Conservation (phyloP, 257 asterid species). For the Pogostemon cablin region DNA sequence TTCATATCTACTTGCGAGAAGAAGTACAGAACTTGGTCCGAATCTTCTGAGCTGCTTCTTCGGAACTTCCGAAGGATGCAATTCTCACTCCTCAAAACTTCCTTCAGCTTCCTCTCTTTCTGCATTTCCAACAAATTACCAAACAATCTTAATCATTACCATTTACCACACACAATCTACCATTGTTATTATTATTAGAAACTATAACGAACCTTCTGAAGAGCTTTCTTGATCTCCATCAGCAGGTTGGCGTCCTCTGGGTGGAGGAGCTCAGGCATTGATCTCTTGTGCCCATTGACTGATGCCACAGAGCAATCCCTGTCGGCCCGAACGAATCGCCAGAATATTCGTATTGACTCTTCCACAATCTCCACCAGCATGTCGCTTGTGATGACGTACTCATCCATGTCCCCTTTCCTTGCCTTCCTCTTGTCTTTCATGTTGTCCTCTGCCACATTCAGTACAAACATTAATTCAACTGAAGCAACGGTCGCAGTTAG, state of each 20-base stretch:
- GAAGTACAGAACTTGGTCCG: slow-evolving; percentile 71
- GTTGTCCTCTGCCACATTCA: slow-evolving; percentile 60
- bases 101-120: slow-evolving; percentile 86
- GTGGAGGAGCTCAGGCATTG: slow-evolving; percentile 44
- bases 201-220: slow-evolving; percentile 61
- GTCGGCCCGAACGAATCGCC: slow-evolving; percentile 84
- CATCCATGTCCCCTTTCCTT: slow-evolving; percentile 43
- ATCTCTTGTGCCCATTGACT: slow-evolving; percentile 43
- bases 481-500: too few relatives aligned
- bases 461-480: neutral
- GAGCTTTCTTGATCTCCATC: slow-evolving; percentile 51
- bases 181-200: neutral
- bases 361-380: slow-evolving; percentile 82
- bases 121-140: slow-evolving; percentile 38
- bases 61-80: slow-evolving; percentile 68
- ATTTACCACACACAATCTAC: neutral
- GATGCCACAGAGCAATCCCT: slow-evolving; percentile 52
- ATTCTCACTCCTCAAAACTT: slow-evolving; percentile 66
- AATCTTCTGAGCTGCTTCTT: slow-evolving; percentile 50
- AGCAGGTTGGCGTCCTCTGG: slow-evolving; percentile 58
- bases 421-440: slow-evolving; percentile 51
- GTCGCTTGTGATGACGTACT: slow-evolving; percentile 63
- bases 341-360: slow-evolving; percentile 86
- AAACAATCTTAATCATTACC: neutral
- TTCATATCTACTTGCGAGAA: slow-evolving; percentile 87